phyloP scores from a whole-genome alignment of 129 eudicot species.

The Helianthus tuberosus region DNA sequence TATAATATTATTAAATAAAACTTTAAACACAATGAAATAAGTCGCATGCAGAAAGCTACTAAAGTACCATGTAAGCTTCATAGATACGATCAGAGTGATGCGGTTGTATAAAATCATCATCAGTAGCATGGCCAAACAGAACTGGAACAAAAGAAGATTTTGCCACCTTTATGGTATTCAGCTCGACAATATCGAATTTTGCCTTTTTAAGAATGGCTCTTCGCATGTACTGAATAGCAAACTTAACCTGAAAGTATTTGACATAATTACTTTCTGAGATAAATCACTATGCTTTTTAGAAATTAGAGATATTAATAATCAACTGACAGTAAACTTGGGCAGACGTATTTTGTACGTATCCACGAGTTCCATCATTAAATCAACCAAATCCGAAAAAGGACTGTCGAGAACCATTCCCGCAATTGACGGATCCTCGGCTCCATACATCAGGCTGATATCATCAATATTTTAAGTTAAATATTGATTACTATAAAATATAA shows the following conservation, averaged over 20 bases:
- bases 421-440: slow-evolving; percentile 96
- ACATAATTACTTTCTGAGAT: no score
- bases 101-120: slow-evolving; percentile 92
- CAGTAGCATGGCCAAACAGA: slow-evolving; percentile 84
- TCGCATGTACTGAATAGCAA: slow-evolving; percentile 95
- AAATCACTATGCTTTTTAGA: no score
- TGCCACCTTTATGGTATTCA: slow-evolving; percentile 90
- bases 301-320: no score
- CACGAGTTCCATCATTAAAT: slow-evolving; percentile 97
- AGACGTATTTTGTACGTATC: slow-evolving; percentile 90
- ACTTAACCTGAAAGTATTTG: slow-evolving; percentile 57
- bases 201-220: slow-evolving; percentile 90
- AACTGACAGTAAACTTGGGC: slow-evolving; percentile 85
- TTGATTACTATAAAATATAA: no score
- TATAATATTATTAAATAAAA: background rate
- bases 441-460: slow-evolving; percentile 88
- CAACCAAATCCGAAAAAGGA: slow-evolving; percentile 95
- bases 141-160: slow-evolving; percentile 89
- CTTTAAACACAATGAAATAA: background rate
- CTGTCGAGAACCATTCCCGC: slow-evolving; percentile 99
- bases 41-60: background rate
- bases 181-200: slow-evolving; percentile 79
- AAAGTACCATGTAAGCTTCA: slow-evolving; percentile 84
- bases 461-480: slow-evolving; percentile 24
- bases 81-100: slow-evolving; percentile 90